phyloP scores from a whole-genome alignment of 1,139 yeast species.

The Taiozyma onychis region DNA sequence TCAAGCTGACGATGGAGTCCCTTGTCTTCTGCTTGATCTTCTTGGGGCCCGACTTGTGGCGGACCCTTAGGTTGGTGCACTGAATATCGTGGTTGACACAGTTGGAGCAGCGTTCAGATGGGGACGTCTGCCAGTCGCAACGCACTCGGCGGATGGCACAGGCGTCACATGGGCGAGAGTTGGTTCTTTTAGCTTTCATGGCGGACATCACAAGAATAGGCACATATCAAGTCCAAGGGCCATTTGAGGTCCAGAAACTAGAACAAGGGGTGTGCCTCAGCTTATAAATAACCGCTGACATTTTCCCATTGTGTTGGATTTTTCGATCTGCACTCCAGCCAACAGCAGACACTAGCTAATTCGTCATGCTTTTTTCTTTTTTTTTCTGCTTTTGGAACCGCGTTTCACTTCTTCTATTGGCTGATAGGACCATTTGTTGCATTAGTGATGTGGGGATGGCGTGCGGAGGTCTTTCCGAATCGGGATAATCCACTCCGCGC shows the following conservation, averaged over 20 bases:
- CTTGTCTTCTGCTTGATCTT: constrained; percentile 19
- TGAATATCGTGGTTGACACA: constrained; percentile 18
- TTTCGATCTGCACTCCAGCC: background rate
- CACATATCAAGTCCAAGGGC: background rate
- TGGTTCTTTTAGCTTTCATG: constrained; percentile 5
- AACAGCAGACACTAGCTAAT: background rate
- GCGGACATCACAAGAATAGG: too few species aligned
- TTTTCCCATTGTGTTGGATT: background rate
- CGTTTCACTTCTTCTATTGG: background rate
- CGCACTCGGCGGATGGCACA: constrained; percentile 22
- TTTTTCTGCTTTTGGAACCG: background rate
- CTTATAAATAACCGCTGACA: background rate
- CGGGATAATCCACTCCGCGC: background rate
- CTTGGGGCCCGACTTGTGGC: constrained; percentile 22
- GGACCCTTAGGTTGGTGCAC: constrained; percentile 20
- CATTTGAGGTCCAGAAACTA: too few species aligned
- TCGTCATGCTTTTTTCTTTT: background rate
- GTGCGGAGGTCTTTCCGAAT: background rate
- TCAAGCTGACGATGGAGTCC: constrained; percentile 12
- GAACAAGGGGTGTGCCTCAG: background rate
- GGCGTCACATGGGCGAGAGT: constrained; percentile 21
- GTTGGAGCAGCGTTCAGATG: constrained; percentile 15
- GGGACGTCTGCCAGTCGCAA: constrained; percentile 13
- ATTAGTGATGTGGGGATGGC: background rate
- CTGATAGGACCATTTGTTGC: background rate